Conservation (phyloP, 1,139 yeast species). For the Pichia sp. region DNA sequence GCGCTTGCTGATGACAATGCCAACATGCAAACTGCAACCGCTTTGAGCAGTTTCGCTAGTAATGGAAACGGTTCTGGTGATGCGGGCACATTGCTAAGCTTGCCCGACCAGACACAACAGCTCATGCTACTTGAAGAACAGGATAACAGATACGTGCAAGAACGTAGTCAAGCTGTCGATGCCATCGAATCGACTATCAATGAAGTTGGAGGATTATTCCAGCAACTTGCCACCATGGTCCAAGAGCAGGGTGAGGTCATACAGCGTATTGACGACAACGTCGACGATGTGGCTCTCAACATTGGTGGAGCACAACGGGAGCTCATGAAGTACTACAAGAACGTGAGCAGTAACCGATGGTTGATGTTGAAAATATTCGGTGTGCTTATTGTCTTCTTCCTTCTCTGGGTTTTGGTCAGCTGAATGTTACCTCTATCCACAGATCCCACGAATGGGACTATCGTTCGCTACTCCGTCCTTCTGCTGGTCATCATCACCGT, state of each 20-base stretch:
- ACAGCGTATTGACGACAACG: conserved; percentile 91
- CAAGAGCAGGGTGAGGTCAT: conserved; percentile 96
- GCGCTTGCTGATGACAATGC: conserved; percentile 3
- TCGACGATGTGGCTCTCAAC: conserved; percentile 85
- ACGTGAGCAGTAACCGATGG: conserved; percentile 89
- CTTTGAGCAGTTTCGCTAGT: neutral
- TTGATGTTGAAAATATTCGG: conserved; percentile 86
- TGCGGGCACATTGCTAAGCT: conserved; percentile 31
- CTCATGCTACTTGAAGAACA: conserved; percentile 72
- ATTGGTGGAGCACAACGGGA: conserved; percentile 94
- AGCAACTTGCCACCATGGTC: conserved; percentile 95
- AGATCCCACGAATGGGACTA: no score
- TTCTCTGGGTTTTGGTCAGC: conserved; percentile 73
- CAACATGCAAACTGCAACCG: no score
- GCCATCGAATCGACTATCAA: conserved; percentile 93
- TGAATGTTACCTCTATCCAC: conserved; percentile 24
- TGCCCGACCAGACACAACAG: conserved; percentile 41
- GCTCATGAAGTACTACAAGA: conserved; percentile 79
- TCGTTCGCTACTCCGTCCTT: no score
- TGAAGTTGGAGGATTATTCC: conserved; percentile 92
- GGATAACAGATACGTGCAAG: conserved; percentile 65
- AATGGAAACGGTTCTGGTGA: conserved; percentile 22
- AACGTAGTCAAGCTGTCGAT: conserved; percentile 85
- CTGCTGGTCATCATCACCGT: no score
- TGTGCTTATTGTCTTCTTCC: conserved; percentile 67